phyloP scores from a whole-genome alignment of 2,329 filamentous ascomycete genomes.

The Meredithiella fracta region DNA sequence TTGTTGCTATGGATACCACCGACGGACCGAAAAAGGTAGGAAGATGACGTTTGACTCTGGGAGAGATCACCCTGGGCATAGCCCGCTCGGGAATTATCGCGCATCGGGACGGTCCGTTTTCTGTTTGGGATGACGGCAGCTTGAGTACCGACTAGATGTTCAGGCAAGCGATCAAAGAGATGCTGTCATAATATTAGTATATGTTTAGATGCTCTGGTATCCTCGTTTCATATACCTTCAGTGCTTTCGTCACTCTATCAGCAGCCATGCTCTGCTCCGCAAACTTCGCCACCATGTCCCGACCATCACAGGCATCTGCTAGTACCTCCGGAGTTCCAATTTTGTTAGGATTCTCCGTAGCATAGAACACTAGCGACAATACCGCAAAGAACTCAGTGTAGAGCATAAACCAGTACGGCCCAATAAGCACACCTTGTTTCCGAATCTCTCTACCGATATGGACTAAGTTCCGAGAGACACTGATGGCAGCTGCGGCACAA shows the following conservation, averaged over 20 bases:
- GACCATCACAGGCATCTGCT: constrained; percentile 69
- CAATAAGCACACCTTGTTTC: constrained; percentile 56
- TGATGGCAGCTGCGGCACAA: constrained; percentile 46
- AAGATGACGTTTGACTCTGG: constrained; percentile 21
- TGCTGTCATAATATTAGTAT: constrained; percentile 29
- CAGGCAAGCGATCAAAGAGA: constrained; percentile 71
- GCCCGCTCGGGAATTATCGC: not conserved
- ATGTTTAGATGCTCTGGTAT: not conserved
- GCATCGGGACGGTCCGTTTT: constrained; percentile 7
- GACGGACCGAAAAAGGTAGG: constrained; percentile 16
- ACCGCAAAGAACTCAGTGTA: constrained; percentile 74
- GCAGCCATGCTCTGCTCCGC: constrained; percentile 77
- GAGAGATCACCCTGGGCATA: constrained; percentile 5
- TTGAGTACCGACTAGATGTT: constrained; percentile 36
- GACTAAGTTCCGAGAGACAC: constrained; percentile 54
- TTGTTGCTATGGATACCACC: not conserved
- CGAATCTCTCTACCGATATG: constrained; percentile 68
- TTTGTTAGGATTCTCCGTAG: constrained; percentile 64
- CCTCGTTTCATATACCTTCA: constrained; percentile 42
- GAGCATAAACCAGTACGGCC: constrained; percentile 74
- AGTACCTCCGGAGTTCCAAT: constrained; percentile 62
- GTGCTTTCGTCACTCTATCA: constrained; percentile 62
- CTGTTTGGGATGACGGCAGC: not conserved
- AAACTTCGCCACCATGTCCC: constrained; percentile 63
- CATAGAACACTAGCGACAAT: constrained; percentile 62